A percentile compares a stretch with the other conserved stretches of the same genome.
These are phyloP conservation scores for Fusarium gaditjirri DNA, from an alignment of 2,329 filamentous ascomycete genomes.

Conservation along the genomic window DNA sequence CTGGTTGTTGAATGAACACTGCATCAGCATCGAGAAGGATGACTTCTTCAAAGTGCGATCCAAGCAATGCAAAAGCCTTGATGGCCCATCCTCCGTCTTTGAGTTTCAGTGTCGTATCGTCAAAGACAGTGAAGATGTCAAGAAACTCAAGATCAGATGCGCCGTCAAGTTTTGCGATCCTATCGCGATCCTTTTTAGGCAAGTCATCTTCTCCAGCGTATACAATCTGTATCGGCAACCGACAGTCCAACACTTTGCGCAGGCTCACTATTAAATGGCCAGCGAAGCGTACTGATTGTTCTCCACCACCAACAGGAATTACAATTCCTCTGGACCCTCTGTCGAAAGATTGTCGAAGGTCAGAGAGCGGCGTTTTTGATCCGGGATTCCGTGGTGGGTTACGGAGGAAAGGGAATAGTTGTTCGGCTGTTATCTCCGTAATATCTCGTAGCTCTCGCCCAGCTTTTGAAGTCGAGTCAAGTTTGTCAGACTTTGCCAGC, in stretches of 20 bases:
- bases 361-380: slow-evolving; percentile 36
- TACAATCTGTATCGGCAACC: slow-evolving; percentile 49
- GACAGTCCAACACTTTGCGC: slow-evolving; percentile 40
- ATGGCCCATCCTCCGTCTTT: slow-evolving; percentile 51
- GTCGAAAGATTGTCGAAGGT: slow-evolving; percentile 35
- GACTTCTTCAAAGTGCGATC: slow-evolving; percentile 50
- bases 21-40: slow-evolving; percentile 53
- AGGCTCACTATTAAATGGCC: slow-evolving; percentile 49
- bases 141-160: slow-evolving; percentile 43
- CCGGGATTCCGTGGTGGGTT: background rate
- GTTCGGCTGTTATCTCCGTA: slow-evolving; percentile 17
- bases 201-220: slow-evolving; percentile 52
- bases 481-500: slow-evolving; percentile 16
- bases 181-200: slow-evolving; percentile 34
- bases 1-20: slow-evolving; percentile 52
- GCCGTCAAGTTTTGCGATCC: slow-evolving; percentile 23
- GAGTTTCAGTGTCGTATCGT: slow-evolving; percentile 46
- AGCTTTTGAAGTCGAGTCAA: background rate
- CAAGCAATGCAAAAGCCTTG: slow-evolving; percentile 53
- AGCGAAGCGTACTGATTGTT: slow-evolving; percentile 45
- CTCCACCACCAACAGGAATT: slow-evolving; percentile 46
- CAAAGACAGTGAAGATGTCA: slow-evolving; percentile 47
- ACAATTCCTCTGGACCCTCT: slow-evolving; percentile 45
- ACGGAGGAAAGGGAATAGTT: slow-evolving; percentile 42
- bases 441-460: background rate